Evolutionary conservation across 2,329 filamentous ascomycete genomes (phyloP).

Genomic region (Aspergillus ustus): DNA sequence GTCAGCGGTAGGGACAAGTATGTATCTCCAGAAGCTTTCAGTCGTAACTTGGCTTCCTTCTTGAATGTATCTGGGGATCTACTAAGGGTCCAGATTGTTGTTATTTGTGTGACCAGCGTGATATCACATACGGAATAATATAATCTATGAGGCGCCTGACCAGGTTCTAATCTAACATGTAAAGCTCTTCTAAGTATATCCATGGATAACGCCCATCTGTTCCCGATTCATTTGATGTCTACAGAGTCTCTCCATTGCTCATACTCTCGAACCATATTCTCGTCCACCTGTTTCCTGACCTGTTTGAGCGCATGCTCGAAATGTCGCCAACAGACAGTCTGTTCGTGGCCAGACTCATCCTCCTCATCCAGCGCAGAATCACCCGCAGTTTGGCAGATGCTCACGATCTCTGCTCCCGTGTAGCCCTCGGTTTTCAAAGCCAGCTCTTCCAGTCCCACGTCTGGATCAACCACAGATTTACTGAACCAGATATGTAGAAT

Average conservation of each 20-base stretch:
- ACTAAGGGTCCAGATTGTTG: too few relatives aligned
- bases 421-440: slow-evolving; percentile 73
- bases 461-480: slow-evolving; percentile 62
- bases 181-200: too few relatives aligned
- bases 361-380: slow-evolving; percentile 58
- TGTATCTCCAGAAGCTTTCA: too few relatives aligned
- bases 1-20: too few relatives aligned
- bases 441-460: slow-evolving; percentile 69
- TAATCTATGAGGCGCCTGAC: too few relatives aligned
- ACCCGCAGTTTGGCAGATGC: slow-evolving; percentile 58
- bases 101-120: too few relatives aligned
- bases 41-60: too few relatives aligned
- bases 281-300: slow-evolving; percentile 64
- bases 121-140: too few relatives aligned
- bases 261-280: slow-evolving; percentile 62
- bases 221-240: slow-evolving; percentile 11
- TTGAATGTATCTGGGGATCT: too few relatives aligned
- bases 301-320: slow-evolving; percentile 49
- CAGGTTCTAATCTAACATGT: background rate
- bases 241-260: slow-evolving; percentile 55
- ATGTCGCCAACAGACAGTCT: slow-evolving; percentile 46
- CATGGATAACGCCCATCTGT: background rate
- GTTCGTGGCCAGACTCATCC: slow-evolving; percentile 47
- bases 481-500: slow-evolving; percentile 73
- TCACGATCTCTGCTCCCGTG: slow-evolving; percentile 82